Evolutionary conservation across 2,329 filamentous ascomycete species (phyloP).

Genomic region (Arthrobotrys musiformis): DNA sequence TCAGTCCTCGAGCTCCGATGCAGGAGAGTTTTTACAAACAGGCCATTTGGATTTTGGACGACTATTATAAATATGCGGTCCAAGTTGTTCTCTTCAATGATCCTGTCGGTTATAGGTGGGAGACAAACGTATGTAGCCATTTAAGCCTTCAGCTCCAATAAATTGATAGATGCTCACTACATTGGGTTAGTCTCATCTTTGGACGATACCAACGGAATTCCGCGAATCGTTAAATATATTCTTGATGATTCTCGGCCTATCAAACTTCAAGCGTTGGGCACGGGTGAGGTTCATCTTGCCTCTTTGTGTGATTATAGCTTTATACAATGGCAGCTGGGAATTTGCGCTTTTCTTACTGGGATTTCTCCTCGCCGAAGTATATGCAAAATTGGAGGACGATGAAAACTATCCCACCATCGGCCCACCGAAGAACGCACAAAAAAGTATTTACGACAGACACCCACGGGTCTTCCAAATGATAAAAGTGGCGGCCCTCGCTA

Average conservation of each 20-base stretch:
- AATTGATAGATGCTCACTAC: neutral
- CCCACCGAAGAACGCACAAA: neutral
- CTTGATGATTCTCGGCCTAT: constrained; percentile 62
- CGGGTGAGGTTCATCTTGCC: constrained; percentile 60
- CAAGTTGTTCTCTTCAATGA: neutral
- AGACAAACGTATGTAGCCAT: constrained; percentile 29
- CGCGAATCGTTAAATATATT: constrained; percentile 66
- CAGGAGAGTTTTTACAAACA: constrained; percentile 14
- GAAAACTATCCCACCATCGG: neutral
- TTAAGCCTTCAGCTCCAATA: neutral
- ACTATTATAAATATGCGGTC: constrained; percentile 21
- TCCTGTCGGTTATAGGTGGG: neutral
- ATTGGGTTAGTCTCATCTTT: constrained; percentile 62
- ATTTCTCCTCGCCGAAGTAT: constrained; percentile 30
- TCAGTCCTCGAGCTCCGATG: constrained; percentile 23
- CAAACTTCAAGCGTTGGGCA: constrained; percentile 61
- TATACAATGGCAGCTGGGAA: constrained; percentile 21
- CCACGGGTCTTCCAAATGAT: neutral
- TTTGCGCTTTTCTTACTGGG: constrained; percentile 27
- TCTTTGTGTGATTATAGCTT: neutral
- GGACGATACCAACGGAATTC: constrained; percentile 67
- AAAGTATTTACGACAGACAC: neutral
- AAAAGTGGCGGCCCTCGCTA: neutral
- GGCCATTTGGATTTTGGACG: neutral
- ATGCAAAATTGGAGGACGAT: neutral